Conservation (phyloP, 306 rosid genomes). For the Castanospermum australe region DNA sequence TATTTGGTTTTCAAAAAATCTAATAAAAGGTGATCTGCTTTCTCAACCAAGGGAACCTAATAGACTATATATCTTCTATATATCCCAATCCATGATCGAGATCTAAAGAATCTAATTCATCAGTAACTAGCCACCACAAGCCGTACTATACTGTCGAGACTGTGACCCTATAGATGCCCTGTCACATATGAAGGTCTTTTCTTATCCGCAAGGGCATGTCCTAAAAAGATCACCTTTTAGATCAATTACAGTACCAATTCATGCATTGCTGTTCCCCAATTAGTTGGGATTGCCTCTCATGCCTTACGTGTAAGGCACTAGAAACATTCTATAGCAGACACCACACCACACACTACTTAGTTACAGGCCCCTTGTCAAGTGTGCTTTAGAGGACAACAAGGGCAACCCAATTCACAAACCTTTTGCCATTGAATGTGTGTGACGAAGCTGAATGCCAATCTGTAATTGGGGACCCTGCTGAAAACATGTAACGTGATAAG, state of each 20-base stretch:
- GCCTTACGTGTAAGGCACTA: constrained; percentile 33
- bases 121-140: background rate
- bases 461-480: constrained; percentile 11
- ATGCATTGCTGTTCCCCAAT: constrained; percentile 34
- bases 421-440: background rate
- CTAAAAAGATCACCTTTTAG: background rate
- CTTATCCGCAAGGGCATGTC: constrained; percentile 15
- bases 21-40: background rate
- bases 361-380: constrained; percentile 1
- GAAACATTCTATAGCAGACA: background rate
- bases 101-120: background rate
- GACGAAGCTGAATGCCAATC: background rate
- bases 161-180: background rate
- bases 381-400: background rate
- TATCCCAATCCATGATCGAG: constrained; percentile 9
- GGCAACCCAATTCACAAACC: background rate
- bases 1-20: background rate
- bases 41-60: background rate
- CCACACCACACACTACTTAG: constrained; percentile 1
- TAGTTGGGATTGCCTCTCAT: background rate
- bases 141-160: constrained; percentile 35
- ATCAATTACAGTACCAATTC: constrained; percentile 15
- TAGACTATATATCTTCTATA: background rate
- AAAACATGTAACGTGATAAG: too few relatives aligned
- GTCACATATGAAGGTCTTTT: background rate